Evolutionary conservation across 176 grass and related monocot genomes (phyloP), one percentile per base, ranked within the genome.

Genomic region (Oryza rufipogon): DNA sequence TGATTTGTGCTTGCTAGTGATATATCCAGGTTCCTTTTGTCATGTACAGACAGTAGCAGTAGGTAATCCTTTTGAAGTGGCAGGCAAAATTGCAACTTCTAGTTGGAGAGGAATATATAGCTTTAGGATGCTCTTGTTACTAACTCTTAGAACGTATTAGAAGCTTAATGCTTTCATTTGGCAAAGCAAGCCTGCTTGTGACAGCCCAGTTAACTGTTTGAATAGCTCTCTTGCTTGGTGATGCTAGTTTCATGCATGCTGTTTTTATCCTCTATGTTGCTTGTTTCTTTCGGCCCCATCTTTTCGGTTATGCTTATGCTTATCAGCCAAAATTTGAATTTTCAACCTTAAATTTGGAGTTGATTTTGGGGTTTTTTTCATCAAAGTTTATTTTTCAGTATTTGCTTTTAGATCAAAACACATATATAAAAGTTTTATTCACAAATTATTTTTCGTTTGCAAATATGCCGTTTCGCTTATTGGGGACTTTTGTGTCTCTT

Each of bases 1-100:
- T 15, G 70, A 7, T 54, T 11, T 22, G 12, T 60, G 63, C 10
- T 46, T 11, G 45, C 33, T 73, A 78, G 47, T 60, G 63, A 68
- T 58, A 61, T 38, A 44, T 23, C 16, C 13, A 32, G 11, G 58
- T 3, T 52, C 42, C 42, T 65, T 5, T 20, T 23, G 58, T 63
- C 58, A 63, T 63, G 58, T 63, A 63, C 58, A 63, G 19, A 63
- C 8, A 23, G 44, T 82, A 22, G 68, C 28, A 73, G 45, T 41
- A 90, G 25, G 73, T 76, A 32, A 66, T 28, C 66, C 44, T 81
- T 80, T 80, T 58, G 76, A 23, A 63, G n/a, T 23, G 58, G 58
- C 54, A 58, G 7, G 54, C 9, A 4, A 76, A 54, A 7, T 61
- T 61, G 56, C 56, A 9, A 61, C 72, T 51, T 67, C 42, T 75